Evolutionary conservation across 2,329 filamentous ascomycete species (phyloP).

Genomic region (Drechslerella stenobrocha): DNA sequence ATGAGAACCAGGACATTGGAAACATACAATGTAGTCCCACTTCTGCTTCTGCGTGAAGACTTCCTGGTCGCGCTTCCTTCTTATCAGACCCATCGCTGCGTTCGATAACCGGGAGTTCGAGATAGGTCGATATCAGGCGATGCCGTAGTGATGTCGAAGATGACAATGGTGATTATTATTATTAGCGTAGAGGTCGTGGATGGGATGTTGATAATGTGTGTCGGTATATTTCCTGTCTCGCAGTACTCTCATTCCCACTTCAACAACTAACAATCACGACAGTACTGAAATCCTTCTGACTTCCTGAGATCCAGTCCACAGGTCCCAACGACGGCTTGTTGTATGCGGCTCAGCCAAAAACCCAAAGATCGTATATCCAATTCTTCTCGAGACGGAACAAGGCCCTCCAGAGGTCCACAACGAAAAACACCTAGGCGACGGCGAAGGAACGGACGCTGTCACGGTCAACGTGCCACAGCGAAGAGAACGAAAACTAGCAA

Average conservation of each 20-base stretch:
- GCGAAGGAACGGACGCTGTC: conserved; percentile 36
- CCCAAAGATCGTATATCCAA: background rate
- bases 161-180: conserved; percentile 5
- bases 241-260: conserved; percentile 3
- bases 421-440: background rate
- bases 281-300: conserved; percentile 1
- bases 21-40: conserved; percentile 48
- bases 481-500: conserved; percentile 2
- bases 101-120: too few species aligned
- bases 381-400: conserved; percentile 15
- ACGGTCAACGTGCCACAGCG: conserved; percentile 45
- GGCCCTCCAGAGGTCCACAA: conserved; percentile 8
- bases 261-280: too few species aligned
- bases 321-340: background rate
- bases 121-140: background rate
- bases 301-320: conserved; percentile 35
- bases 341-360: conserved; percentile 26
- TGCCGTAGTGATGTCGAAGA: background rate
- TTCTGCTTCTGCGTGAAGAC: conserved; percentile 35
- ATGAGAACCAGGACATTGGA: background rate
- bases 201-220: background rate
- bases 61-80: conserved; percentile 26
- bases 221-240: too few species aligned
- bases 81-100: conserved; percentile 29
- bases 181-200: conserved; percentile 10